phyloP scores from a whole-genome alignment of 2,329 filamentous ascomycete genomes.

The Aulographum hederae region DNA sequence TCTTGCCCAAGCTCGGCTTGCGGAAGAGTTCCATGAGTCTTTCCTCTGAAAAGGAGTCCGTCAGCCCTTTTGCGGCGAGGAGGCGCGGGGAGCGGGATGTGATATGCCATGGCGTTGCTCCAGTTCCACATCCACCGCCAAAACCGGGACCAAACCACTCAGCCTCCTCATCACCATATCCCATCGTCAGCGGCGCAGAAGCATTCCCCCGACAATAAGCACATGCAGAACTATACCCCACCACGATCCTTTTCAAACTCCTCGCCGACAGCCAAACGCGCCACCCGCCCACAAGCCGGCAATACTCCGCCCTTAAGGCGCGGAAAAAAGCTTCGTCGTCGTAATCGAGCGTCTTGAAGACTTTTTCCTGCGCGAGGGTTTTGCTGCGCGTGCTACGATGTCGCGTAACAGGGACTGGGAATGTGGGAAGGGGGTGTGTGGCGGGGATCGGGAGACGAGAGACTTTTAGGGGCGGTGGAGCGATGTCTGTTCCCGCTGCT shows the following conservation, averaged over 20 bases:
- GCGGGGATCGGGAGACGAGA: background rate
- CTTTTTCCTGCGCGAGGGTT: slow-evolving; percentile 8
- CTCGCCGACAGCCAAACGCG: slow-evolving; percentile 13
- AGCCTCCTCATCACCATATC: background rate
- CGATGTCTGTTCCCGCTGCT: no score
- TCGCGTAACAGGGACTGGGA: no score
- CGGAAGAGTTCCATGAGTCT: slow-evolving; percentile 18
- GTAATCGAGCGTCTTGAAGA: slow-evolving; percentile 11
- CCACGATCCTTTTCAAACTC: background rate
- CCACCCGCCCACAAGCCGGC: slow-evolving; percentile 9
- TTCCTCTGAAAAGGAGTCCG: slow-evolving; percentile 19
- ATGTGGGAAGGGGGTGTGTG: no score
- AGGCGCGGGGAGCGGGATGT: slow-evolving; percentile 8
- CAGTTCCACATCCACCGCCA: no score
- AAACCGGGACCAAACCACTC: background rate
- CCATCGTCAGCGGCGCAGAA: background rate
- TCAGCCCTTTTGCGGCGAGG: slow-evolving; percentile 12
- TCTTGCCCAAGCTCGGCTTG: slow-evolving; percentile 15
- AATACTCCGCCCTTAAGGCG: slow-evolving; percentile 11
- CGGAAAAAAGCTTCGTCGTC: slow-evolving; percentile 17
- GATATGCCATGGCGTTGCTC: background rate
- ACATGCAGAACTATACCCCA: background rate
- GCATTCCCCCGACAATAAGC: background rate
- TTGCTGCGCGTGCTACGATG: no score
- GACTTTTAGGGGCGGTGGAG: no score